Evolutionary conservation across 768 basidiomycete genomes (phyloP).

Genomic region (Suillus occidentalis): DNA sequence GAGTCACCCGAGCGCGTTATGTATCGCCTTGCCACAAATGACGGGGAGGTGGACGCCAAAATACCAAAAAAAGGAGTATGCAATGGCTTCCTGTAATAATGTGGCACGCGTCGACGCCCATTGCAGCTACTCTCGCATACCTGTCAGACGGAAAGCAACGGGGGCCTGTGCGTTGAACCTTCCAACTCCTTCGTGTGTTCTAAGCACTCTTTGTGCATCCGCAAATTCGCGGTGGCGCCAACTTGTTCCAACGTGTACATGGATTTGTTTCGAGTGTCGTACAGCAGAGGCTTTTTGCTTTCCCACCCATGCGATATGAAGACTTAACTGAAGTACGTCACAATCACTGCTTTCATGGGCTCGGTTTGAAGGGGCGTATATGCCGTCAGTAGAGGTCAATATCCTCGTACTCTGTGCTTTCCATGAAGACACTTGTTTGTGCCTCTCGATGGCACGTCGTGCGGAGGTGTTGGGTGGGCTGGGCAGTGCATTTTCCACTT

Average conservation of each 20-base stretch:
- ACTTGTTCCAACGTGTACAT: neutral
- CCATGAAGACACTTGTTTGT: neutral
- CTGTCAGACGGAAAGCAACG: neutral
- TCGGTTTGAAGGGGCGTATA: neutral
- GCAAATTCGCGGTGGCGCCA: neutral
- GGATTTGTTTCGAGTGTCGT: neutral
- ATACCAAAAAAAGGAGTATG: slow-evolving; percentile 15
- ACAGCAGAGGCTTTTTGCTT: neutral
- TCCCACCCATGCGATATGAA: neutral
- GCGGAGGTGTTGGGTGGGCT: neutral
- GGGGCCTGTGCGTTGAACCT: neutral
- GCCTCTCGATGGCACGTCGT: neutral
- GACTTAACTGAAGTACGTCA: neutral
- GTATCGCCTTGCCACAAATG: slow-evolving; percentile 9
- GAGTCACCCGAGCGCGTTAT: neutral
- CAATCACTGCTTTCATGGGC: neutral
- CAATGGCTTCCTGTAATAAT: slow-evolving; percentile 12
- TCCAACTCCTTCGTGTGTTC: slow-evolving; percentile 17
- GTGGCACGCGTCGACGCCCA: slow-evolving; percentile 16
- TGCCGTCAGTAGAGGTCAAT: neutral
- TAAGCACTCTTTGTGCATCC: slow-evolving; percentile 9
- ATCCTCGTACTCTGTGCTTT: neutral
- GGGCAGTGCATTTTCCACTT: neutral
- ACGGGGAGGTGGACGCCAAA: slow-evolving; percentile 10
- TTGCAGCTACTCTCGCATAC: neutral